Percentiles rank a stretch among this genome's conserved stretches.
Conservation (phyloP, 2,329 filamentous ascomycete species). For the Calonectria montana region DNA sequence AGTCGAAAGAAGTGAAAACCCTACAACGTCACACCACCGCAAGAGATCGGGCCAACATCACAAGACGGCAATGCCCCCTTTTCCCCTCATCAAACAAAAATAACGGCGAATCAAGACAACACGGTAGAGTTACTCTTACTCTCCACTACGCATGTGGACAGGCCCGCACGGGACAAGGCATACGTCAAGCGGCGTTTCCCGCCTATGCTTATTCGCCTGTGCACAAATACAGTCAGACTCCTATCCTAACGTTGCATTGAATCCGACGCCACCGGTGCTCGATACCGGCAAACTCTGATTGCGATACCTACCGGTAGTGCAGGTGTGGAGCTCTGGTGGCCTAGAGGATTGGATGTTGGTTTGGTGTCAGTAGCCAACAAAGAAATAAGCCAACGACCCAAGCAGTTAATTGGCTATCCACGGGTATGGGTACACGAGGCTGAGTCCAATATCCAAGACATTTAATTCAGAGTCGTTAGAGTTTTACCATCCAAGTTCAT, state of each 20-base stretch:
- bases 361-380: neutral
- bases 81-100: neutral
- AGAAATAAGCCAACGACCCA: neutral
- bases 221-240: neutral
- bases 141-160: neutral
- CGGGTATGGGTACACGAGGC: neutral
- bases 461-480: neutral
- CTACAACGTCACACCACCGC: neutral
- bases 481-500: neutral
- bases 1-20: neutral
- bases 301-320: neutral
- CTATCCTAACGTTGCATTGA: constrained; percentile 16
- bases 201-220: constrained; percentile 1
- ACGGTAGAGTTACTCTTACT: neutral
- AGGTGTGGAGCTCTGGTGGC: neutral
- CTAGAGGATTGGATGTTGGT: neutral
- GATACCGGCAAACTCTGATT: neutral
- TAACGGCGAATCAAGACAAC: neutral
- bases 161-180: neutral
- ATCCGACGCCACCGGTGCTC: constrained; percentile 8
- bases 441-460: neutral
- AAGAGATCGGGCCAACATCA: neutral
- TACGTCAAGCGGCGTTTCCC: neutral
- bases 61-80: neutral
- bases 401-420: neutral